Percentiles rank a stretch among this genome's conserved stretches.
These are phyloP conservation scores for Mycena chlorophos DNA, from an alignment of 768 basidiomycete species.

Conservation along the genomic window DNA sequence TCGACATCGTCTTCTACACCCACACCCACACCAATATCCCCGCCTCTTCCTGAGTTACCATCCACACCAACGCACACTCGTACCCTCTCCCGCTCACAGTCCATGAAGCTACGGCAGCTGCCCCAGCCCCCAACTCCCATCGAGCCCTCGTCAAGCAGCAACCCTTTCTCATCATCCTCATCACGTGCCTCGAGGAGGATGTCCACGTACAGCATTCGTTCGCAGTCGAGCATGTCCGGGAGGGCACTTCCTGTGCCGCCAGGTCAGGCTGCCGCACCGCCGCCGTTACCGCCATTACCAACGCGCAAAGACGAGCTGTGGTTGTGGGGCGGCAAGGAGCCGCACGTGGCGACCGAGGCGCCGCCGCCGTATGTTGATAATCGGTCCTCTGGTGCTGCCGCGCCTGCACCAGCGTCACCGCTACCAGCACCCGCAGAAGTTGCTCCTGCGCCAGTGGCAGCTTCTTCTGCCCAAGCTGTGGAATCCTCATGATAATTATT, in stretches of 20 bases:
- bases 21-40: not conserved
- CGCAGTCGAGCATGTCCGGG: not conserved
- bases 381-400: no score
- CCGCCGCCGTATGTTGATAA: conserved; percentile 19
- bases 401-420: conserved; percentile 9
- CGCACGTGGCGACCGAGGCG: conserved; percentile 11
- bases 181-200: conserved; percentile 5
- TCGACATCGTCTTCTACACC: not conserved
- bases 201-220: conserved; percentile 19
- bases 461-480: no score
- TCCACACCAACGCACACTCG: conserved; percentile 19
- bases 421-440: conserved; percentile 3
- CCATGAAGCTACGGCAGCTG: conserved; percentile 26
- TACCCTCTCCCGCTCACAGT: conserved; percentile 33
- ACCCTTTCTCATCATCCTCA: not conserved
- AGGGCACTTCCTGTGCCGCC: conserved; percentile 16
- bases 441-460: no score
- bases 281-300: conserved; percentile 11
- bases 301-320: conserved; percentile 17
- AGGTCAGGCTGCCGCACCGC: not conserved
- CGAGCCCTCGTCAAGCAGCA: not conserved
- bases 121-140: conserved; percentile 24
- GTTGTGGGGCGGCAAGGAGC: not conserved
- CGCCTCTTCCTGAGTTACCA: not conserved
- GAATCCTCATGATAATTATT: no score